A percentile compares a stretch with the other conserved stretches of the same genome.
phyloP scores from a whole-genome alignment of 2,329 filamentous ascomycete genomes.

The Metarhizium humberi region DNA sequence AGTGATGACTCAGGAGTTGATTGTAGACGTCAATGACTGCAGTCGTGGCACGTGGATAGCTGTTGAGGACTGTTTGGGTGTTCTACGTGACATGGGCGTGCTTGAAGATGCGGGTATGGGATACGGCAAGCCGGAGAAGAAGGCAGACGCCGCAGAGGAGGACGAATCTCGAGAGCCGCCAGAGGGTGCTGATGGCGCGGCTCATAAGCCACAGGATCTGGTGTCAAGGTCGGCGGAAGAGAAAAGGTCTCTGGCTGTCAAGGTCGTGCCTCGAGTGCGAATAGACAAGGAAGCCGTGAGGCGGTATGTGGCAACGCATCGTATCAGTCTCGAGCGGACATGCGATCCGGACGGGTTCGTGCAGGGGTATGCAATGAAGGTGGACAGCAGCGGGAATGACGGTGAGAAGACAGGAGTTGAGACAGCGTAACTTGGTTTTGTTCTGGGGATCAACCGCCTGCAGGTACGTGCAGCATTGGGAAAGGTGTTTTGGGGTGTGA shows the following conservation, averaged over 20 bases:
- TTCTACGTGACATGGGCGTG: constrained; percentile 73
- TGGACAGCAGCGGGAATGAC: constrained; percentile 25
- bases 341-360: constrained; percentile 70
- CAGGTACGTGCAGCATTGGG: not conserved
- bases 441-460: not conserved
- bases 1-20: constrained; percentile 23
- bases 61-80: constrained; percentile 70
- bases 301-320: constrained; percentile 55
- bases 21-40: constrained; percentile 61
- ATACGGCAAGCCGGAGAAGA: constrained; percentile 24
- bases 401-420: constrained; percentile 12
- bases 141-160: constrained; percentile 3
- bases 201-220: not conserved
- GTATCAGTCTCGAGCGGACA: constrained; percentile 52
- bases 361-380: constrained; percentile 51
- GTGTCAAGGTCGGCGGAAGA: constrained; percentile 8
- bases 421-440: constrained; percentile 1
- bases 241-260: constrained; percentile 9
- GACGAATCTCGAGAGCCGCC: constrained; percentile 5
- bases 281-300: constrained; percentile 49
- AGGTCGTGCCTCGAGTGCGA: constrained; percentile 35
- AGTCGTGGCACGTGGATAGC: constrained; percentile 75
- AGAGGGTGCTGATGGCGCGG: not conserved
- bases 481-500: not conserved
- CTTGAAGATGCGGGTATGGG: constrained; percentile 47